A percentile compares a stretch with the other conserved stretches of the same genome.
These are phyloP conservation scores for Arxiozyma slooffiae DNA, from an alignment of 1,139 yeast species.

Conservation along the genomic window DNA sequence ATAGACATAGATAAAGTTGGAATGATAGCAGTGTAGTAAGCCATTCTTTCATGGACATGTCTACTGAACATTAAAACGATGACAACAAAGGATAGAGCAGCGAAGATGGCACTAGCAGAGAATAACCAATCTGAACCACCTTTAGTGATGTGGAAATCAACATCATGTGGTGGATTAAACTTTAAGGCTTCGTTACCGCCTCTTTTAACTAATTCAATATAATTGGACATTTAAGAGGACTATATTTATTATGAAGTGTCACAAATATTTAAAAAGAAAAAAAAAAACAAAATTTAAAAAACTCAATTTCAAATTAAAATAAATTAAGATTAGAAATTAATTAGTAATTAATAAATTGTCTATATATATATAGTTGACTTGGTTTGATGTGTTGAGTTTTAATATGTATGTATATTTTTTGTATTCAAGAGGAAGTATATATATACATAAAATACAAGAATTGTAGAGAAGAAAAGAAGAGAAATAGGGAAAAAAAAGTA, in stretches of 20 bases:
- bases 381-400: too few species aligned
- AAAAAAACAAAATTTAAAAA: too few species aligned
- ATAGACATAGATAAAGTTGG: slow-evolving; percentile 40
- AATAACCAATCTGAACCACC: slow-evolving; percentile 22
- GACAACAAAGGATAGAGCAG: slow-evolving; percentile 28
- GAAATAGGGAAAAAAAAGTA: background rate
- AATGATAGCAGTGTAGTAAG: slow-evolving; percentile 31
- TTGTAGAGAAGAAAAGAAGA: background rate
- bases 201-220: slow-evolving; percentile 15
- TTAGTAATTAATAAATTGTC: too few species aligned
- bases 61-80: slow-evolving; percentile 41
- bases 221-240: slow-evolving; percentile 6
- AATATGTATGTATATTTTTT: too few species aligned
- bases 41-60: slow-evolving; percentile 15
- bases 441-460: background rate
- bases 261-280: background rate
- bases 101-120: slow-evolving; percentile 36
- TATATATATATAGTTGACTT: too few species aligned
- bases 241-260: background rate
- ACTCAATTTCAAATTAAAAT: too few species aligned
- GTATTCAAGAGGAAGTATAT: too few species aligned
- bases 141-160: slow-evolving; percentile 17
- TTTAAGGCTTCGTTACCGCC: slow-evolving; percentile 19
- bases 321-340: background rate
- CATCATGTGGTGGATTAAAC: slow-evolving; percentile 15